Evolutionary conservation across 768 basidiomycete genomes (phyloP), one percentile per base, ranked within the genome.

Genomic region (Dentipellis sp.): DNA sequence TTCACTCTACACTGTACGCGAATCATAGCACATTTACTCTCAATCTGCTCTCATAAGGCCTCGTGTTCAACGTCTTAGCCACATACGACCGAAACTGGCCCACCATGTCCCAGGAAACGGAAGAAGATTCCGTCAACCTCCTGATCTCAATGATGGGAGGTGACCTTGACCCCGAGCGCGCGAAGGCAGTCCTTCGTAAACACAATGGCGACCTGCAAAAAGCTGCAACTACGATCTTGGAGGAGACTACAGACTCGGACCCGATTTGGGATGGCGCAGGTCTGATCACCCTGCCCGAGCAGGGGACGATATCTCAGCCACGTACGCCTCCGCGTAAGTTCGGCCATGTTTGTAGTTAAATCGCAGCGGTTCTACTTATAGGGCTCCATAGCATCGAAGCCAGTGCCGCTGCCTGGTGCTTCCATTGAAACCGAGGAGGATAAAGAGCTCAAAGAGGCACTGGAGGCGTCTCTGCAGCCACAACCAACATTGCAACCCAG

Each of bases 371-470:
- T 22, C 17, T 40, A 23, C 35, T 23, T 17, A 29, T 29, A 29
- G n/a, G 10, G 21, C 35, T 22, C 22, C 34, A 11, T 58, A 72
- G 70, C 66, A 22, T 67, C 71, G 9, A 69, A 66, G 48, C 64
- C 67, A 0, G 69, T 65, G 42, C 58, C 61, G 36, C 48, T 59
- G 3, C 59, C 56, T 9, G 34, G 54, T 3, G 61, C 74, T 6
- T 83, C 87, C 47, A 84, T 88, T 67, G 72, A 88, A 46, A 87
- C 84, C 4, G 69, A 61, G 7, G 84, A 78, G 42, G 75, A 74
- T 36, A 67, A 62, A 45, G 72, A 81, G 17, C 67, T 82, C 22
- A 71, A 69, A 35, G 76, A 77, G 6, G 80, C 83, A 14, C 63
- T 84, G 59, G 69, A 77, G 51, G 75, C 81, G 46, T 83, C 80